Evolutionary conservation across 2,329 filamentous ascomycete species (phyloP).

Genomic region (Leptographium galeiforme): DNA sequence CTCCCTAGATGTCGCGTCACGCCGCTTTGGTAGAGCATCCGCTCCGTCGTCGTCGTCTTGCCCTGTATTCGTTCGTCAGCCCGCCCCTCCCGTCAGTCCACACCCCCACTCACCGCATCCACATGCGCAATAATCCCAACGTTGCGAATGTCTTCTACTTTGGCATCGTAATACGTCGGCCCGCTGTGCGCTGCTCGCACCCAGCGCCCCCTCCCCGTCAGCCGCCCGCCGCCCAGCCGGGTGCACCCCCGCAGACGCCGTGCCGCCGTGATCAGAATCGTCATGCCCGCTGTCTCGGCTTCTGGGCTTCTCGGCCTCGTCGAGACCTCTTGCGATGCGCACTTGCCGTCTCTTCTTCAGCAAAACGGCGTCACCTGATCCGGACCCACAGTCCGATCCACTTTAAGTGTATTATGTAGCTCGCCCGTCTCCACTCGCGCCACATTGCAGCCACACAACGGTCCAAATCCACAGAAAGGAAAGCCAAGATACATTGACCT

Average conservation of each 20-base stretch:
- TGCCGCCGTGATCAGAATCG: neutral
- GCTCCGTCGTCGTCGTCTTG: constrained; percentile 97
- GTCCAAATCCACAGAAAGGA: too few relatives aligned
- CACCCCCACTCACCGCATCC: constrained; percentile 50
- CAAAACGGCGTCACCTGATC: too few relatives aligned
- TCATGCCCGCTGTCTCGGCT: constrained; percentile 3
- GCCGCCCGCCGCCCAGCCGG: neutral
- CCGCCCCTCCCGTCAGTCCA: neutral
- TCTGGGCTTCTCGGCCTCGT: too few relatives aligned
- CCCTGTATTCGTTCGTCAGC: constrained; percentile 32
- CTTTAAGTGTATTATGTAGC: too few relatives aligned
- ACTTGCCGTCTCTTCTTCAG: too few relatives aligned
- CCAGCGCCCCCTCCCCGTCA: neutral
- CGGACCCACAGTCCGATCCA: too few relatives aligned
- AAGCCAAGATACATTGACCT: too few relatives aligned
- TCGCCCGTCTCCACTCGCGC: too few relatives aligned
- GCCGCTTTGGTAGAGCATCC: constrained; percentile 95
- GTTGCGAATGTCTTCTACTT: constrained; percentile 61
- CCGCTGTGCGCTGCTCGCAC: neutral
- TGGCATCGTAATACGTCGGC: constrained; percentile 19
- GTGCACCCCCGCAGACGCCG: constrained; percentile 1
- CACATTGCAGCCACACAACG: too few relatives aligned
- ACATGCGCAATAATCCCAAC: constrained; percentile 99
- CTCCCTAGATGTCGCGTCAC: constrained; percentile 73
- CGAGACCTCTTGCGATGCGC: too few relatives aligned